A percentile compares a stretch with the other conserved stretches of the same genome.
phyloP scores from a whole-genome alignment of 805 yeast genomes.

The Kuraishia cidri region DNA sequence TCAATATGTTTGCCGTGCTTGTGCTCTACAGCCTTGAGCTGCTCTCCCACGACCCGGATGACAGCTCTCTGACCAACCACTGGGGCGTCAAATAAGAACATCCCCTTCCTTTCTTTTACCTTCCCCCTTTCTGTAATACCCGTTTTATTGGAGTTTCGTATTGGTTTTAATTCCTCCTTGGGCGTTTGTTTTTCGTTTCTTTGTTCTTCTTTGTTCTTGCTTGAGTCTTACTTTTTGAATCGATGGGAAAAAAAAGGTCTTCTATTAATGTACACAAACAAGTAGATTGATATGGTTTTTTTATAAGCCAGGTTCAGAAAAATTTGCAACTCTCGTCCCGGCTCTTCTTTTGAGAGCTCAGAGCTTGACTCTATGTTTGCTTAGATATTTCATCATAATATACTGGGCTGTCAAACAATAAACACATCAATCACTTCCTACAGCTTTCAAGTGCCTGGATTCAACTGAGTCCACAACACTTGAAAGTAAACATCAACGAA shows the following conservation, averaged over 20 bases:
- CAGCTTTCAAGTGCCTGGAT: too few species aligned
- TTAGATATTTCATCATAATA: slow-evolving; percentile 63
- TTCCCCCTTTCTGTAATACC: slow-evolving; percentile 2
- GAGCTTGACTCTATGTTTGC: slow-evolving; percentile 91
- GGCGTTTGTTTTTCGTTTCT: not conserved
- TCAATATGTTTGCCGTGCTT: slow-evolving; percentile 75
- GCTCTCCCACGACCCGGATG: slow-evolving; percentile 26
- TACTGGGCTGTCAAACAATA: slow-evolving; percentile 4
- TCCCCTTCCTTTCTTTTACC: not conserved
- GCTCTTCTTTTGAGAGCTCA: slow-evolving; percentile 39
- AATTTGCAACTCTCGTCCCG: slow-evolving; percentile 66
- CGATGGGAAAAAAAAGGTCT: too few species aligned
- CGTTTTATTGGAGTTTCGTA: slow-evolving; percentile 2
- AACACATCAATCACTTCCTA: too few species aligned
- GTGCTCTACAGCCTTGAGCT: slow-evolving; percentile 77
- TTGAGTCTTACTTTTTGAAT: too few species aligned
- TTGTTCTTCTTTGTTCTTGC: slow-evolving; percentile 3
- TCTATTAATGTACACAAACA: too few species aligned
- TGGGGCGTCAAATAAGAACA: slow-evolving; percentile 11
- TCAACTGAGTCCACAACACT: slow-evolving; percentile 6
- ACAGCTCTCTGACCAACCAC: slow-evolving; percentile 21
- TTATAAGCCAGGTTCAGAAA: too few species aligned
- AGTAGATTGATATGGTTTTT: too few species aligned
- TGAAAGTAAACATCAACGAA: slow-evolving; percentile 8
- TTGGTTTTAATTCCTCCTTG: not conserved